Percentiles rank a stretch among this genome's conserved stretches.
Conservation (phyloP, 1,284 basidiomycete genomes). For the Thelephora terrestris region DNA sequence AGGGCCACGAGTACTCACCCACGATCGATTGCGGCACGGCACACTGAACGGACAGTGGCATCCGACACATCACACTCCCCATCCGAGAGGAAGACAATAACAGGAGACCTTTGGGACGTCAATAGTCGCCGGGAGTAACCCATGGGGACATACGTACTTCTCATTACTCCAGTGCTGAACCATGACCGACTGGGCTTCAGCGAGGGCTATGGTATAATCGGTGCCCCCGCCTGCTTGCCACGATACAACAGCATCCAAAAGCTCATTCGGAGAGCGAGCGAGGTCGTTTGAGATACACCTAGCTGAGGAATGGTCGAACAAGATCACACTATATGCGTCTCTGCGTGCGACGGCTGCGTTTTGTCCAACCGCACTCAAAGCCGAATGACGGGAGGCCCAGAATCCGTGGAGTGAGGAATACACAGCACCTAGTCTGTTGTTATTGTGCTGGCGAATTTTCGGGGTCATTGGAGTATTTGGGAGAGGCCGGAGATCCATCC, state of each 20-base stretch:
- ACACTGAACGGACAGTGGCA: constrained; percentile 32
- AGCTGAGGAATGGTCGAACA: constrained; percentile 31
- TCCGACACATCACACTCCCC: constrained; percentile 39
- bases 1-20: constrained; percentile 27
- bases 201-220: constrained; percentile 35
- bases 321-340: constrained; percentile 48
- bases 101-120: constrained; percentile 31
- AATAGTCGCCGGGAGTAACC: no score
- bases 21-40: constrained; percentile 33
- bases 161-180: constrained; percentile 44
- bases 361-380: constrained; percentile 19
- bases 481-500: constrained; percentile 33
- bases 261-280: constrained; percentile 32
- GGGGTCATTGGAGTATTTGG: constrained; percentile 32
- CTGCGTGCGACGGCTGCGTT: constrained; percentile 22
- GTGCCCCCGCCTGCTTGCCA: constrained; percentile 32
- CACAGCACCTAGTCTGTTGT: constrained; percentile 50
- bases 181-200: constrained; percentile 30
- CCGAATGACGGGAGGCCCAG: constrained; percentile 42
- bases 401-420: constrained; percentile 43
- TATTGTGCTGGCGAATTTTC: constrained; percentile 25
- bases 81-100: constrained; percentile 58
- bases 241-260: constrained; percentile 32
- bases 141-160: no score
- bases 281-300: constrained; percentile 37